These are phyloP conservation scores for Nannochloropsis salina DNA, from an alignment of 108 stramenopile genomes.

Conservation along the genomic window DNA sequence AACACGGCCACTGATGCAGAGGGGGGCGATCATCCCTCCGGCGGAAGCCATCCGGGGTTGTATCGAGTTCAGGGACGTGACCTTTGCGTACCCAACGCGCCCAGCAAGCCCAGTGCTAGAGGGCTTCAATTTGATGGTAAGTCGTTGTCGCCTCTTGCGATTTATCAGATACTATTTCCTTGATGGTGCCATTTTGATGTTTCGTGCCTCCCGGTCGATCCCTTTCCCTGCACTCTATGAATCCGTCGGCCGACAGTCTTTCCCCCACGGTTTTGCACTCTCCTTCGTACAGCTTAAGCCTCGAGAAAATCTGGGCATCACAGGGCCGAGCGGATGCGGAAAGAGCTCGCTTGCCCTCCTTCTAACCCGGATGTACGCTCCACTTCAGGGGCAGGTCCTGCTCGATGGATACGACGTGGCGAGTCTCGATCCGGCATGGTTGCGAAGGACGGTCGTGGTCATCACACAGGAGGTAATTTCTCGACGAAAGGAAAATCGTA, in stretches of 20 bases:
- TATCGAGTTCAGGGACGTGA: conserved; percentile 49
- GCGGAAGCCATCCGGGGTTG: conserved; percentile 22
- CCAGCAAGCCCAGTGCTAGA: conserved; percentile 65
- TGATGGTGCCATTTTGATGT: too few species aligned
- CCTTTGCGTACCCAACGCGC: conserved; percentile 34
- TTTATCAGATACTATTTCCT: too few species aligned
- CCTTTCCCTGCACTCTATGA: too few species aligned
- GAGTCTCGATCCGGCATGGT: conserved; percentile 38
- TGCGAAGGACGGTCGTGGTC: conserved; percentile 20
- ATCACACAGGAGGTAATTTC: not conserved
- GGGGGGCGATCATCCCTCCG: not conserved
- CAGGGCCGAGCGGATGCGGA: conserved; percentile 83
- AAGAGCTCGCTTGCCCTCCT: conserved; percentile 77
- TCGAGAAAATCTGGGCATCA: conserved; percentile 75
- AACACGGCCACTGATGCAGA: conserved; percentile 14
- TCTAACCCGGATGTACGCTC: conserved; percentile 77
- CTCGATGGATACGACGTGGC: conserved; percentile 54
- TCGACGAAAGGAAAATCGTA: too few species aligned
- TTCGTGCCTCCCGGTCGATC: too few species aligned
- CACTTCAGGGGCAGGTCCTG: conserved; percentile 56
- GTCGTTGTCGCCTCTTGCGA: not conserved
- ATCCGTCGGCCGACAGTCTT: not conserved
- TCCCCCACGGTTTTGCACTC: not conserved
- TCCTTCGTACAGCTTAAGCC: conserved; percentile 56
- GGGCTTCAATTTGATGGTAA: not conserved